Evolutionary conservation across 208 protist species (phyloP), one percentile per base, ranked within the genome.

Genomic region (Acanthamoeba healyi): DNA sequence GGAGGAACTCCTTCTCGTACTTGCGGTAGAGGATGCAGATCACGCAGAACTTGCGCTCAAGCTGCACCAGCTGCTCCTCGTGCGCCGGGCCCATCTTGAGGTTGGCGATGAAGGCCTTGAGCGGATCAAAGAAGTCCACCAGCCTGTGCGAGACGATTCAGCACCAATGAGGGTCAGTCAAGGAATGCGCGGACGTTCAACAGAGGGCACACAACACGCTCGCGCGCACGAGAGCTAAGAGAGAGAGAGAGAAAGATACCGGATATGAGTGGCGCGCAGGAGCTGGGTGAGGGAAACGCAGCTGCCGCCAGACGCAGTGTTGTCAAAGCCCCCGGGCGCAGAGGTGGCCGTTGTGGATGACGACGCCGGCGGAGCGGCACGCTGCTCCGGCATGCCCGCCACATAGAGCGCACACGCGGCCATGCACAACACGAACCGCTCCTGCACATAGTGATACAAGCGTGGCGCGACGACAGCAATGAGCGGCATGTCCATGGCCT

Each of bases 1-100:
- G 46, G 32, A 72, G 42, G 82, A 90, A 90, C 40, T 90, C 82
- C 54, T 90, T 90, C 82, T 90, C 82, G 58, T 90, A 90, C 54
- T 90, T 90, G 22, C 36, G 14, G 34, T 90, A 90, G 54, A 90
- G 58, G n/a, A 90, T 90, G 82, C 54, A 90, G 19, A 90, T 90
- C 17, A 90, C 58, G 58, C 49, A 63, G 36, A 90, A 90, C 58
- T 90, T 90, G 32, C 82, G 49, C 82, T 90, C 82, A 36, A 90
- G 58, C 38, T 63, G 49, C 36, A 72, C 54, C 22, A 90, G 82
- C 26, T 90, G 82, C 56, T 90, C 54, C n/a, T 90, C 82, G 29
- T 90, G 24, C 22, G 36, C 54, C 36, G 46, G 3, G 34, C 82
- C 82, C 29, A 90, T 49, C 82, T 90, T 90, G 34, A 90, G 38